These are phyloP conservation scores for Trichosanthes cucumerina DNA, from an alignment of 306 rosid genomes.

Conservation along the genomic window DNA sequence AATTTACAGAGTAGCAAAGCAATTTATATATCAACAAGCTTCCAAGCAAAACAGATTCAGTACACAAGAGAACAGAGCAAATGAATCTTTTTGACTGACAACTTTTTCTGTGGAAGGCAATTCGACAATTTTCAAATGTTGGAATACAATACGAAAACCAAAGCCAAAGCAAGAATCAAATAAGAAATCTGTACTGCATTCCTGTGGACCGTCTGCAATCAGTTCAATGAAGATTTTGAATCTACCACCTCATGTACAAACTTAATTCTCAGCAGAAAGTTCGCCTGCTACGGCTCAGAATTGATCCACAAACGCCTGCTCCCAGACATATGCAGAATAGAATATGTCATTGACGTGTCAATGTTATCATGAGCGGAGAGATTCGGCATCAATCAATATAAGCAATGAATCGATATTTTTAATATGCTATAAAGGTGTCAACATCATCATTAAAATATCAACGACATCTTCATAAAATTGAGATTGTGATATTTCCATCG, in stretches of 20 bases:
- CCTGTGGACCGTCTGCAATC: neutral
- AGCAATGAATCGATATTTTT: neutral
- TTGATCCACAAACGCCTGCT: neutral
- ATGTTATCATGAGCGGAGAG: neutral
- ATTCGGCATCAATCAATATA: neutral
- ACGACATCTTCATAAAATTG: neutral
- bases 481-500: neutral
- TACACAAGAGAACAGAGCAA: neutral
- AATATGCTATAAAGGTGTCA: neutral
- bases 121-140: neutral
- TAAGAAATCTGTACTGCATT: neutral
- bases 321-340: neutral
- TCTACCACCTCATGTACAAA: neutral
- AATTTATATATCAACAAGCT: neutral
- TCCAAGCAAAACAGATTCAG: conserved; percentile 10
- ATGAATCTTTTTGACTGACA: neutral
- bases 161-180: neutral
- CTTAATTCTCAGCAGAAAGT: neutral
- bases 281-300: neutral
- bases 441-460: neutral
- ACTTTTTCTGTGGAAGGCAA: neutral
- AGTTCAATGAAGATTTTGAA: conserved; percentile 5
- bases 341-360: neutral
- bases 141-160: neutral
- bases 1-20: neutral